These are phyloP conservation scores for Otatea glauca DNA, from an alignment of 176 grass and related monocot species.

Conservation along the genomic window DNA sequence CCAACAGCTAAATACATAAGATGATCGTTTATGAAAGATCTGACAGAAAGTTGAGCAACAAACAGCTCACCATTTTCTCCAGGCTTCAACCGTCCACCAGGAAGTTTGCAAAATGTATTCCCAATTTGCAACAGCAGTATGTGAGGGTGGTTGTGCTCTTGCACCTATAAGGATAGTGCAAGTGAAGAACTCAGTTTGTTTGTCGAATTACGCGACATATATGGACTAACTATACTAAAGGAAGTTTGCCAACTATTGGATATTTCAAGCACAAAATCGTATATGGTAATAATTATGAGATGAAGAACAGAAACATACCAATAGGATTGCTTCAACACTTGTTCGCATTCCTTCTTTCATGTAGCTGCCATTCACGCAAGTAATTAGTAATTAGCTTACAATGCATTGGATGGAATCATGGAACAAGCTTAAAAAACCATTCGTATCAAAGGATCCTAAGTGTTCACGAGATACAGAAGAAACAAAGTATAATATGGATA, in stretches of 20 bases:
- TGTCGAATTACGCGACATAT: not conserved
- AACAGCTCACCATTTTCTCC: slow-evolving; percentile 81
- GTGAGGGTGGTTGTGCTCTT: slow-evolving; percentile 98
- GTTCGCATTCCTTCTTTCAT: slow-evolving; percentile 99
- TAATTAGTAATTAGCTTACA: slow-evolving; percentile 9
- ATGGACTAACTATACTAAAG: not conserved
- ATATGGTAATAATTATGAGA: not conserved
- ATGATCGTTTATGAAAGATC: not conserved
- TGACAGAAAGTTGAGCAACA: not conserved
- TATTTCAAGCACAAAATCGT: not conserved
- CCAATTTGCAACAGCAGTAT: slow-evolving; percentile 94
- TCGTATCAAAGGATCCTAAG: slow-evolving; percentile 5
- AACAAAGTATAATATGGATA: not conserved
- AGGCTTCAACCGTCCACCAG: slow-evolving; percentile 94
- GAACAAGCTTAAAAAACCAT: slow-evolving; percentile 22
- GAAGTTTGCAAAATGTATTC: slow-evolving; percentile 99
- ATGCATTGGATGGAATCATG: not conserved
- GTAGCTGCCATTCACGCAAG: slow-evolving; percentile 64
- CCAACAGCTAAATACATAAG: slow-evolving; percentile 20
- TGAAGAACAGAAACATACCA: slow-evolving; percentile 52
- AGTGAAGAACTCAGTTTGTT: slow-evolving; percentile 22
- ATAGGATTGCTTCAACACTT: slow-evolving; percentile 93
- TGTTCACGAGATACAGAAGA: not conserved
- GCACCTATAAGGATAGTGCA: slow-evolving; percentile 59
- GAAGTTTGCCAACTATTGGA: not conserved